Evolutionary conservation across 1,284 basidiomycete species (phyloP).

Genomic region (Sanghuangporus weigelae): DNA sequence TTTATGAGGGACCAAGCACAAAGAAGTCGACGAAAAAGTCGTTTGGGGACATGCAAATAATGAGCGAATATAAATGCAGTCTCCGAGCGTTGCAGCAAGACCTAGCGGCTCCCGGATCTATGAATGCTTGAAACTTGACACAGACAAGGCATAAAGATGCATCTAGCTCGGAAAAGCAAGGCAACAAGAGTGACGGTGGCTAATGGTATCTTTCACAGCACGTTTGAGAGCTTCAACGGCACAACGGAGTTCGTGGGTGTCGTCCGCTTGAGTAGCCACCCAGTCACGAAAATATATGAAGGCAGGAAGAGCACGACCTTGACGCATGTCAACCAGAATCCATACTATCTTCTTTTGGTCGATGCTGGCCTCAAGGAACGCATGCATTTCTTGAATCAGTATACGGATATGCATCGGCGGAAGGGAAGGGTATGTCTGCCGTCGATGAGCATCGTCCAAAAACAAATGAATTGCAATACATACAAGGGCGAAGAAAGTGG

Average conservation of each 20-base stretch:
- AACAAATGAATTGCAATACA: not conserved
- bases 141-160: not conserved
- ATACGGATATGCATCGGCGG: not conserved
- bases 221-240: not conserved
- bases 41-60: too few species aligned
- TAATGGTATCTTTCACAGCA: not conserved
- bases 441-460: not conserved
- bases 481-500: not conserved
- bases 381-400: not conserved
- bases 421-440: not conserved
- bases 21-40: too few species aligned
- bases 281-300: conserved; percentile 1
- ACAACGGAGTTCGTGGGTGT: not conserved
- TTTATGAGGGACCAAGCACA: too few species aligned
- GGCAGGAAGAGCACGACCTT: not conserved
- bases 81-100: too few species aligned
- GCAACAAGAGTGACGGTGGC: not conserved
- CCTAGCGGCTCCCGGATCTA: too few species aligned
- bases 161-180: not conserved
- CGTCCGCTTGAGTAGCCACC: not conserved
- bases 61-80: too few species aligned
- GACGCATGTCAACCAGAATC: not conserved
- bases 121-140: too few species aligned
- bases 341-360: not conserved
- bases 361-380: not conserved